Percentiles rank a stretch among this genome's conserved stretches.
Conservation (phyloP, 2,329 filamentous ascomycete species). For the Fusarium lateritium region DNA sequence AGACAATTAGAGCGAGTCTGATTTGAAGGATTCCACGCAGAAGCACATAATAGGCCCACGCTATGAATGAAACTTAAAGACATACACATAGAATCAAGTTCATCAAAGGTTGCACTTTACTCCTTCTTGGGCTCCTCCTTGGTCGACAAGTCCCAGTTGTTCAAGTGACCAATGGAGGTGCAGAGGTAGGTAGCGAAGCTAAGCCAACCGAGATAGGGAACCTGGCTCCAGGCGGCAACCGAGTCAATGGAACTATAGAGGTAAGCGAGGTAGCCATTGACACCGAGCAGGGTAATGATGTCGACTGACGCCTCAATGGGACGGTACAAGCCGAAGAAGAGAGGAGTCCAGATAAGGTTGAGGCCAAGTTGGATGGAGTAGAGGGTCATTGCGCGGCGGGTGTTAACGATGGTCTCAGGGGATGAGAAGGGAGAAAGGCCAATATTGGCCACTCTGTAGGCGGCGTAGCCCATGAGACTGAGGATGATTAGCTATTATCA, state of each 20-base stretch:
- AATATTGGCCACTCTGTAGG: conserved; percentile 80
- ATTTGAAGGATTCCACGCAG: not conserved
- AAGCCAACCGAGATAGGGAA: conserved; percentile 89
- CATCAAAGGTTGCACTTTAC: conserved; percentile 38
- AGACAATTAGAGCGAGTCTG: conserved; percentile 19
- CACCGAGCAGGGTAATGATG: conserved; percentile 78
- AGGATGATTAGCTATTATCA: not conserved
- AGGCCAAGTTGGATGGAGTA: conserved; percentile 89
- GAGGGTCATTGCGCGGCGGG: conserved; percentile 80
- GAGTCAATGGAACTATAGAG: conserved; percentile 83
- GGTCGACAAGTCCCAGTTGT: conserved; percentile 72
- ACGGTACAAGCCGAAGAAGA: conserved; percentile 86
- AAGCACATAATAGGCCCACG: not conserved
- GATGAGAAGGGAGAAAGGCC: conserved; percentile 72
- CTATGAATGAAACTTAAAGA: not conserved
- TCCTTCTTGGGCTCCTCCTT: conserved; percentile 45
- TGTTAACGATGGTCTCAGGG: conserved; percentile 68
- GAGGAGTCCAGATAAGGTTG: conserved; percentile 91
- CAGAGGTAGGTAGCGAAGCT: conserved; percentile 90
- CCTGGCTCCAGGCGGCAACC: conserved; percentile 79
- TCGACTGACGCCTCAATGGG: conserved; percentile 83
- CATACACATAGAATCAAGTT: conserved; percentile 1
- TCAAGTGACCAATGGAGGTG: conserved; percentile 76
- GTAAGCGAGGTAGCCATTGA: conserved; percentile 81
- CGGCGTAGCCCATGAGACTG: conserved; percentile 87